Conservation (phyloP, 2,329 filamentous ascomycete genomes). For the Claviceps maximensis region DNA sequence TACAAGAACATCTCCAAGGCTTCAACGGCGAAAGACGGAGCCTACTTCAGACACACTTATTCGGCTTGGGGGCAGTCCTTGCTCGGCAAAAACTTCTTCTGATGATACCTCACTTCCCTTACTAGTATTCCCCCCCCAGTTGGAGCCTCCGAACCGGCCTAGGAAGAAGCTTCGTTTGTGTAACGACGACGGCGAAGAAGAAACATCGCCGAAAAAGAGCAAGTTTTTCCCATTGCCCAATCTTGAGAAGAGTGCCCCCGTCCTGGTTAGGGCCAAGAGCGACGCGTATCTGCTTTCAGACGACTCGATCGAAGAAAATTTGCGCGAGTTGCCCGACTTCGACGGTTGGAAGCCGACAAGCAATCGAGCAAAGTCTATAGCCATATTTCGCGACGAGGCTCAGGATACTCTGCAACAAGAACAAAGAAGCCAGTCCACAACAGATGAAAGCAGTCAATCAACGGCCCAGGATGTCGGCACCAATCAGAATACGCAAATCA, state of each 20-base stretch:
- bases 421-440: conserved; percentile 4
- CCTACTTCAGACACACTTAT: conserved; percentile 33
- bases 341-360: conserved; percentile 30
- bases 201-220: conserved; percentile 31
- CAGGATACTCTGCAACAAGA: conserved; percentile 12
- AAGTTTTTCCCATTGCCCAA: conserved; percentile 36
- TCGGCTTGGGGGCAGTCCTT: conserved; percentile 12
- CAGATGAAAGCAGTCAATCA: conserved; percentile 3
- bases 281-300: conserved; percentile 39
- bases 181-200: conserved; percentile 24
- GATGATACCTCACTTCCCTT: conserved; percentile 6
- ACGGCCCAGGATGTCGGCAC: background rate
- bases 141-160: conserved; percentile 25
- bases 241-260: conserved; percentile 12
- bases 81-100: conserved; percentile 7
- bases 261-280: conserved; percentile 18
- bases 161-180: conserved; percentile 46
- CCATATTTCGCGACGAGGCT: conserved; percentile 32
- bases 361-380: conserved; percentile 24
- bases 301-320: conserved; percentile 42
- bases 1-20: conserved; percentile 23
- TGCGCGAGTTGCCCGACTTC: conserved; percentile 37
- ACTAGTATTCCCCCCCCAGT: conserved; percentile 5
- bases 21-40: conserved; percentile 38
- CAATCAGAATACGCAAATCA: background rate